Evolutionary conservation across 116 monocot genomes (phyloP), one percentile per base, ranked within the genome.

Genomic region (Thalassia testudinum): DNA sequence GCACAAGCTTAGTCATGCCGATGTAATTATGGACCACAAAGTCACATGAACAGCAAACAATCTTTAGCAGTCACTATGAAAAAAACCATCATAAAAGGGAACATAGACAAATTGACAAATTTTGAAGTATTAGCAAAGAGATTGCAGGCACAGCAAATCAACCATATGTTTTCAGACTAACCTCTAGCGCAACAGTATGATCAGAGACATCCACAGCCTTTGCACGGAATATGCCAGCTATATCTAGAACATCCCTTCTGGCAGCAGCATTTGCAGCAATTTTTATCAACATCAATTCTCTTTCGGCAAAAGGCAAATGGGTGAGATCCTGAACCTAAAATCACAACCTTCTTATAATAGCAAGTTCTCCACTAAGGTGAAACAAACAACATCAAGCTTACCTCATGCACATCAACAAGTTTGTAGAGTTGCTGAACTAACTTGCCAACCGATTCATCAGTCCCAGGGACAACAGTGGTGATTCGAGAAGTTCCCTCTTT

Each of bases 121-220:
- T n/a, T n/a, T n/a, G n/a, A n/a, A n/a, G n/a, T n/a, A n/a, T n/a
- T n/a, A n/a, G n/a, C n/a, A n/a, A n/a, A n/a, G n/a, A n/a, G n/a
- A n/a, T n/a, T n/a, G n/a, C n/a, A n/a, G n/a, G n/a, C n/a, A n/a
- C n/a, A n/a, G n/a, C n/a, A n/a, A n/a, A n/a, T n/a, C n/a, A n/a
- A n/a, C n/a, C n/a, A n/a, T n/a, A n/a, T n/a, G n/a, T n/a, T n/a
- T n/a, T n/a, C n/a, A 13, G 15, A 60, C 11, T 55, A 26, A 99
- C 99, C 90, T 90, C 80, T 42, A 90, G 80, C 17, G 99, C 90
- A 38, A 99, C 68, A 47, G 99, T 90, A 59, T 99, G 99, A 68
- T 90, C 99, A 77, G 99, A 99, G 51, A 99, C 99, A 83, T 99
- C 99, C 24, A 99, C 82, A 63, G 91, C 68, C 64, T 78, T 82